Conservation (phyloP, 2,329 filamentous ascomycete species). For the Hypomyces perniciosus region DNA sequence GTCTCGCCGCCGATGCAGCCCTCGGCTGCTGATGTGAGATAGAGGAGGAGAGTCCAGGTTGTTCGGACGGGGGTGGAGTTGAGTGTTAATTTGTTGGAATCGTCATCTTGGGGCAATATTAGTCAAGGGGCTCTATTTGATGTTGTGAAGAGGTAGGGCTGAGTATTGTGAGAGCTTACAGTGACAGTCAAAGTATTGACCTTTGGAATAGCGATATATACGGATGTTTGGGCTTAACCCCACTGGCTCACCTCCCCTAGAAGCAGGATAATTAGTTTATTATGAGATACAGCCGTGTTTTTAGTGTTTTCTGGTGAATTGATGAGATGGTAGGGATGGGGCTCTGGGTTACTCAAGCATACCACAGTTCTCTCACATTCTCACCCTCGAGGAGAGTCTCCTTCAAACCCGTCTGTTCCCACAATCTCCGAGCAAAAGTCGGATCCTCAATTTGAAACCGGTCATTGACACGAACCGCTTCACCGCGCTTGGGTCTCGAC, state of each 20-base stretch:
- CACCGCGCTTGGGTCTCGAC: slow-evolving; percentile 68
- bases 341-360: slow-evolving; percentile 15
- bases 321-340: background rate
- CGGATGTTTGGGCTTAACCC: slow-evolving; percentile 85
- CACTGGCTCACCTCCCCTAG: slow-evolving; percentile 77
- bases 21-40: slow-evolving; percentile 69
- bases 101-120: slow-evolving; percentile 64
- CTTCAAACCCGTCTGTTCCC: slow-evolving; percentile 69
- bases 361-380: slow-evolving; percentile 39
- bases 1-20: slow-evolving; percentile 83
- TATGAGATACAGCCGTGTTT: background rate
- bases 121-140: background rate
- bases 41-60: slow-evolving; percentile 87
- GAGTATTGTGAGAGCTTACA: slow-evolving; percentile 49
- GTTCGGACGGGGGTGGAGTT: slow-evolving; percentile 43
- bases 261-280: background rate
- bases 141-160: background rate
- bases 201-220: slow-evolving; percentile 78
- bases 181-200: slow-evolving; percentile 89
- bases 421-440: slow-evolving; percentile 67
- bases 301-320: background rate
- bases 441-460: slow-evolving; percentile 77
- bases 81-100: slow-evolving; percentile 63
- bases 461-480: slow-evolving; percentile 83
- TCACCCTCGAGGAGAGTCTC: slow-evolving; percentile 46